Base-by-base conservation (phyloP, 805 yeast genomes). In the Suhomyces sp. region DNA sequence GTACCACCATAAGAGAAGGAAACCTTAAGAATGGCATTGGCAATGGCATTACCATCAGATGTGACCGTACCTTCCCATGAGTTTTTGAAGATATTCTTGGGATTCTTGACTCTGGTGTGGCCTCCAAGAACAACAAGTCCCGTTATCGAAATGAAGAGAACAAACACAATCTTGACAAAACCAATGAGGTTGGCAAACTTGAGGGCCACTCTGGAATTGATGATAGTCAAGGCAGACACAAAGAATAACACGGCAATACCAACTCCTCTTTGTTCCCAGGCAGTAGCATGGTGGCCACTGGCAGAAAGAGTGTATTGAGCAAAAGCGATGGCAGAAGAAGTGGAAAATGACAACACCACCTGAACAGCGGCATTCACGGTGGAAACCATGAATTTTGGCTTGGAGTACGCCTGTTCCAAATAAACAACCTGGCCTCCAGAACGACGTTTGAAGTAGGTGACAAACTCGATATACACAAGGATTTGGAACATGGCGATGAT, bases 1-100 rank as follows among this genome's bases (percentile, higher is more conserved):
- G 62, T 46, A 24, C 75, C 75, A 34, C 70, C 60, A 38, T 63
- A 70, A 1, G 74, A 56, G 32, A 70, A 70, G 3, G 70, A 54
- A 26, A 66, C 72, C 58, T 47, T 65, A 42, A 71, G 63, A 50
- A 70, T 68, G 1, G 74, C 68, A 39, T 48, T 63, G 7, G 70
- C 60, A 40, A 70, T 69, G 9, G 63, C 53, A 46, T 70, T 65
- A 9, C 72, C 71, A 39, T 60, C 61, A 1, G 53, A 53, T 0
- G 73, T 69, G 10, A 22, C 26, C 2, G 75, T 58, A 1, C 73
- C 68, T 19, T 47, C 46, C 60, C 68, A 63, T 0, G 69, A 53
- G 41, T 69, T 47, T 20, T 54, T 47, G 45, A 69, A 69, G 25
- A 59, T 58, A 1, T 43, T 45, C n/a, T 46, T 53, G 9, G 67